phyloP scores from a whole-genome alignment of 768 basidiomycete species.

The Russula sp. region DNA sequence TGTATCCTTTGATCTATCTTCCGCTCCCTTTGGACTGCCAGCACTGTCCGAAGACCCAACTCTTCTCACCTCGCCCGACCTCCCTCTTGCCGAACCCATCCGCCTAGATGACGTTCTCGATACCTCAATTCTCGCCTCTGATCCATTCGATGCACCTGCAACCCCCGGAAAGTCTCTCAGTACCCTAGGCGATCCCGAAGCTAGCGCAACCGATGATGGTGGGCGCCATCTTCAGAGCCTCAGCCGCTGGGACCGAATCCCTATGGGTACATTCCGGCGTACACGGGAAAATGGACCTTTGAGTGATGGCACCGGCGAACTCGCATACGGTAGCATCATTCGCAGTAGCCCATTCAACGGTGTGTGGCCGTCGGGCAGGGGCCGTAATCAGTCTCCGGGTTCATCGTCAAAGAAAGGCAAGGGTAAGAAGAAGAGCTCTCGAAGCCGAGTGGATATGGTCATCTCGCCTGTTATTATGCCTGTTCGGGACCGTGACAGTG shows the following conservation, averaged over 20 bases:
- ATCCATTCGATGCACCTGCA: slow-evolving; percentile 31
- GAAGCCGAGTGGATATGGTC: slow-evolving; percentile 29
- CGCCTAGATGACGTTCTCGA: slow-evolving; percentile 75
- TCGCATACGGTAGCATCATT: slow-evolving; percentile 18
- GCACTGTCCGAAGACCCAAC: slow-evolving; percentile 28
- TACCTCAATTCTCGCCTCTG: slow-evolving; percentile 60
- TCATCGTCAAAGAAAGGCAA: slow-evolving; percentile 29
- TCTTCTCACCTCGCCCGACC: slow-evolving; percentile 33
- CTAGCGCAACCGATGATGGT: slow-evolving; percentile 27
- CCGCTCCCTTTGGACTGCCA: slow-evolving; percentile 26
- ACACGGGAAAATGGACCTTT: slow-evolving; percentile 38
- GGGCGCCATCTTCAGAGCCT: slow-evolving; percentile 44
- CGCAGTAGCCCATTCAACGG: slow-evolving; percentile 24
- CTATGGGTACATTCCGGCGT: slow-evolving; percentile 67
- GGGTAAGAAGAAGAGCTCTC: slow-evolving; percentile 30
- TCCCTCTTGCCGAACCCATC: slow-evolving; percentile 40
- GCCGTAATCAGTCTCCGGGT: slow-evolving; percentile 22
- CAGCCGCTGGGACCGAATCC: slow-evolving; percentile 67
- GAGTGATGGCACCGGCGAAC: slow-evolving; percentile 16
- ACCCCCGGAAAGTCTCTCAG: slow-evolving; percentile 13
- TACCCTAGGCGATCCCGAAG: slow-evolving; percentile 21
- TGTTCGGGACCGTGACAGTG: slow-evolving; percentile 42
- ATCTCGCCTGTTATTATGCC: slow-evolving; percentile 51
- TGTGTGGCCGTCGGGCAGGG: slow-evolving; percentile 24
- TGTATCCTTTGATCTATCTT: slow-evolving; percentile 31